Evolutionary conservation across 202 grass and related monocot genomes (phyloP).

Genomic region (Setaria italica): DNA sequence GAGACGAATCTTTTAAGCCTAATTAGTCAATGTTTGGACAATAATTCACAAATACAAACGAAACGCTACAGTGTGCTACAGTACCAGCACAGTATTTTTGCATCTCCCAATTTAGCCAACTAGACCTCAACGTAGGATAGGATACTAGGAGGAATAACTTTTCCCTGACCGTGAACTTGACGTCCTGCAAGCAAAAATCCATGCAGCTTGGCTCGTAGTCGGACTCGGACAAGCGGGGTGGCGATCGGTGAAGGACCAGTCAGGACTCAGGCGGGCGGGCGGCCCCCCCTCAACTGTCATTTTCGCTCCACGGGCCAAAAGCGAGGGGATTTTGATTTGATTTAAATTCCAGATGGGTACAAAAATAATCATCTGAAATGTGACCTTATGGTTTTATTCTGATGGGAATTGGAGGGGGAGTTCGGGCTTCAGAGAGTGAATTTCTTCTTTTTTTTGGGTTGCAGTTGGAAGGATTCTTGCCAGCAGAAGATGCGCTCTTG

Average conservation of each 20-base stretch:
- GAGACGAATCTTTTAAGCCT: no score
- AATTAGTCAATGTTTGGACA: no score
- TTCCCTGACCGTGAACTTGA: constrained; percentile 32
- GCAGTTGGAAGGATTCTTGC: constrained; percentile 15
- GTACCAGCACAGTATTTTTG: no score
- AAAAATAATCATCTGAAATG: not conserved
- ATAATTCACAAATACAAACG: no score
- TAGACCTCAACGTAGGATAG: not conserved
- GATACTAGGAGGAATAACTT: constrained; percentile 29
- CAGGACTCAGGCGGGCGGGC: not conserved
- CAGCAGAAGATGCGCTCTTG: constrained; percentile 36
- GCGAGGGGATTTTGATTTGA: not conserved
- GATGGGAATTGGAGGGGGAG: not conserved
- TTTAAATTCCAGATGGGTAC: not conserved
- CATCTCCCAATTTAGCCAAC: no score
- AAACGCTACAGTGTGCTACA: no score
- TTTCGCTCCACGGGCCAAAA: constrained; percentile 23
- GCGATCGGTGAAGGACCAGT: constrained; percentile 19
- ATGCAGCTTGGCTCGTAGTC: constrained; percentile 9
- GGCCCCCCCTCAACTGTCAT: not conserved
- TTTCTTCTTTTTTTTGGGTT: not conserved
- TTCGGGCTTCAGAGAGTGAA: not conserved
- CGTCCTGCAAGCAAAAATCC: constrained; percentile 30
- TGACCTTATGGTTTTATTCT: not conserved
- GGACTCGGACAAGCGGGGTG: not conserved